Conservation (phyloP, 1,139 yeast species). For the Debaryomyces robertsiae region DNA sequence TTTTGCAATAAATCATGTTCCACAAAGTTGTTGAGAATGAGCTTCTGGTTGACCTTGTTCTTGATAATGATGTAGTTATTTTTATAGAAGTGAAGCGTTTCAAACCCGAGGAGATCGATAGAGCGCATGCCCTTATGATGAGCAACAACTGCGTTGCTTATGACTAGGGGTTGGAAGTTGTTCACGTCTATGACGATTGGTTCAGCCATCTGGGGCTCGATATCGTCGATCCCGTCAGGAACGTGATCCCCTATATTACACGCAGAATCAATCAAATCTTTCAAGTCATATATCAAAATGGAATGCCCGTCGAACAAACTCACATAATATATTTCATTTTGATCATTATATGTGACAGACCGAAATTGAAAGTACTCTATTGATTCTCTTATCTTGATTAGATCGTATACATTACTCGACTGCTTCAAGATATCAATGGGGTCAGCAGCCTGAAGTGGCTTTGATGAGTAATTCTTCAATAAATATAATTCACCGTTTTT, state of each 20-base stretch:
- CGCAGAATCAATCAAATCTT: constrained; percentile 32
- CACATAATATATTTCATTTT: constrained; percentile 21
- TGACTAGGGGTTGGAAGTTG: constrained; percentile 34
- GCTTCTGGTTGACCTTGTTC: constrained; percentile 32
- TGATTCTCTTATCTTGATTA: constrained; percentile 33
- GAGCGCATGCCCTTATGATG: constrained; percentile 12
- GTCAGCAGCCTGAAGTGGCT: constrained; percentile 5
- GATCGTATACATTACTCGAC: constrained; percentile 39
- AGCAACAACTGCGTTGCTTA: constrained; percentile 16
- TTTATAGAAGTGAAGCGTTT: constrained; percentile 27
- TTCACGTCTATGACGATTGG: constrained; percentile 34
- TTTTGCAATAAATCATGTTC: constrained; percentile 39
- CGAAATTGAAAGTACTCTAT: constrained; percentile 39
- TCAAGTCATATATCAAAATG: constrained; percentile 33
- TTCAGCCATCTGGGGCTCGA: constrained; percentile 18
- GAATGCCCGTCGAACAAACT: constrained; percentile 34
- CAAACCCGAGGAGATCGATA: constrained; percentile 39
- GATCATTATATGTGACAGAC: constrained; percentile 21
- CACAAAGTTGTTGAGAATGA: constrained; percentile 41
- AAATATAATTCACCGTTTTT: constrained; percentile 43
- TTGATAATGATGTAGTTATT: constrained; percentile 22
- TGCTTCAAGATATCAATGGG: constrained; percentile 18
- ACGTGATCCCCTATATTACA: constrained; percentile 21
- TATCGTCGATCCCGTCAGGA: constrained; percentile 27
- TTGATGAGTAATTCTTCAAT: constrained; percentile 32